Evolutionary conservation across 805 yeast species (phyloP).

Genomic region (Kodamaea nitidulidarum): DNA sequence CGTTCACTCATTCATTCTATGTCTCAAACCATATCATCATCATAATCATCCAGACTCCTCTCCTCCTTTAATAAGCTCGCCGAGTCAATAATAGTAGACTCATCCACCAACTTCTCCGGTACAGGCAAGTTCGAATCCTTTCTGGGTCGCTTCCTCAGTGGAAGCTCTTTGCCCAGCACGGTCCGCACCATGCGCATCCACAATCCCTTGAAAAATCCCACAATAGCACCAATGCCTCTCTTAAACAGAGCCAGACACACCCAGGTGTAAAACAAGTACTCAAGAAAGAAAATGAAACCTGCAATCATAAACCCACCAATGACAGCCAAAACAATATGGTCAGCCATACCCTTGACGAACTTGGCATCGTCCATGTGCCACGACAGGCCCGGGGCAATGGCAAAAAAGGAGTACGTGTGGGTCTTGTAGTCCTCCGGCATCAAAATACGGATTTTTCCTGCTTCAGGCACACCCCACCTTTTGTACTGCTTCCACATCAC

Average conservation of each 20-base stretch:
- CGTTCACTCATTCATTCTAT: too few relatives aligned
- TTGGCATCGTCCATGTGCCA: constrained; percentile 92
- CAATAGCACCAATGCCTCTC: constrained; percentile 15
- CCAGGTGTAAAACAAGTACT: constrained; percentile 38
- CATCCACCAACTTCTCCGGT: constrained; percentile 20
- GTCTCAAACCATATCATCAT: constrained; percentile 7
- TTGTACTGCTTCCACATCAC: constrained; percentile 86
- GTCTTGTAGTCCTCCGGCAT: constrained; percentile 71
- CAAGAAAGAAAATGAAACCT: constrained; percentile 30
- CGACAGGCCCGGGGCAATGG: constrained; percentile 76
- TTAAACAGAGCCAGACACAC: constrained; percentile 28
- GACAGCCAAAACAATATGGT: constrained; percentile 70
- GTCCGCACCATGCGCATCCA: background rate
- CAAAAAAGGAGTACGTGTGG: constrained; percentile 60
- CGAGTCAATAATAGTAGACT: constrained; percentile 6
- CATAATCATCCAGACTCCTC: constrained; percentile 6
- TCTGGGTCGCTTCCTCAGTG: constrained; percentile 37
- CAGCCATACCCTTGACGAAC: constrained; percentile 66
- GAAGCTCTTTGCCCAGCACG: constrained; percentile 1
- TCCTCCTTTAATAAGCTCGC: too few relatives aligned
- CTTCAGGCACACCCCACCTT: constrained; percentile 69
- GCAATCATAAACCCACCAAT: constrained; percentile 65
- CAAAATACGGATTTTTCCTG: constrained; percentile 63
- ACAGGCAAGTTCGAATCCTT: constrained; percentile 54
- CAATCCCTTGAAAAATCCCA: background rate